These are phyloP conservation scores for Collybiopsis luxurians DNA, from an alignment of 768 basidiomycete species.

Conservation along the genomic window DNA sequence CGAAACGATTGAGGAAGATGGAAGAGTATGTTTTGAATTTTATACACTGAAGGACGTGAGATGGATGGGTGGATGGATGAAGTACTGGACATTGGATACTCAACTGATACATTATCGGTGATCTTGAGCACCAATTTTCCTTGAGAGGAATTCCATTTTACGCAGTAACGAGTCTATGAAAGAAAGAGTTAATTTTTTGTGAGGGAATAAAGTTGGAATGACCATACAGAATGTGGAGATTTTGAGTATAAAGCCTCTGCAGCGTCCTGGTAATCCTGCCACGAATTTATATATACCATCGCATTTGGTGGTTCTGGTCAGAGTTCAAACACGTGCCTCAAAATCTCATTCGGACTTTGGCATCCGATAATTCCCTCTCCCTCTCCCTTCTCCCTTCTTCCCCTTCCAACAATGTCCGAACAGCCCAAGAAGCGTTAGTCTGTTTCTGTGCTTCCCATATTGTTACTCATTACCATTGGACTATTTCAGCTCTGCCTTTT, in stretches of 20 bases:
- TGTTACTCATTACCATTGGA: no score
- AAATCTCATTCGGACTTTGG: no score
- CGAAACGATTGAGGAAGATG: constrained; percentile 95
- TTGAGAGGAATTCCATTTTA: constrained; percentile 87
- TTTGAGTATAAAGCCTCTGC: constrained; percentile 82
- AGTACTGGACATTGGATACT: constrained; percentile 23
- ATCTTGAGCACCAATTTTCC: constrained; percentile 91
- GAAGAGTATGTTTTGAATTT: constrained; percentile 96
- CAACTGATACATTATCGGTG: constrained; percentile 87
- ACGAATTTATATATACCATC: constrained; percentile 88
- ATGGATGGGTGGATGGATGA: background rate
- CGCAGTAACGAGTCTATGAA: constrained; percentile 78
- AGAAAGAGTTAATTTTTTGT: background rate
- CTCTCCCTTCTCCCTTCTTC: background rate
- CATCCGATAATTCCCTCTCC: background rate
- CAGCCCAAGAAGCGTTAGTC: constrained; percentile 31
- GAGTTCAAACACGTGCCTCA: no score
- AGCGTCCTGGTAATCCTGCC: constrained; percentile 89
- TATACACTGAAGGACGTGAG: constrained; percentile 64
- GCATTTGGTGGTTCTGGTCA: background rate
- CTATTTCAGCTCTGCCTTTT: constrained; percentile 70
- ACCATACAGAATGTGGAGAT: constrained; percentile 75
- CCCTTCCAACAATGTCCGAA: constrained; percentile 10
- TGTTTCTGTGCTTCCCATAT: background rate
- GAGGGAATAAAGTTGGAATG: constrained; percentile 7